phyloP scores from a whole-genome alignment of 1,284 basidiomycete species.

The Grifola frondosa region DNA sequence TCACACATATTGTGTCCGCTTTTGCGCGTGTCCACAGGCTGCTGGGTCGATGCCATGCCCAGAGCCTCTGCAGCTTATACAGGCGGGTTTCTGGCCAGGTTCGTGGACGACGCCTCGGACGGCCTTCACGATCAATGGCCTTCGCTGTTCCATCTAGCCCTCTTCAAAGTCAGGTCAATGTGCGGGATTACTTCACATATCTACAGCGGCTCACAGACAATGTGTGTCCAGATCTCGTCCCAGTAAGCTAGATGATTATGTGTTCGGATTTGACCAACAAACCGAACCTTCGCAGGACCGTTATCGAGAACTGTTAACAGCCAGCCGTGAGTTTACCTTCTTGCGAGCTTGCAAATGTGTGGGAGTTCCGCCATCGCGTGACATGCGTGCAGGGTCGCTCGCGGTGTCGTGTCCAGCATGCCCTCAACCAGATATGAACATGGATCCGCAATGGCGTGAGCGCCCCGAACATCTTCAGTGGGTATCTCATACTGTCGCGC shows the following conservation, averaged over 20 bases:
- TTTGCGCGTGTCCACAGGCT: background rate
- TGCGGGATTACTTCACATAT: slow-evolving; percentile 8
- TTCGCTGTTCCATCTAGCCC: slow-evolving; percentile 6
- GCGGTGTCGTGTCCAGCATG: slow-evolving; percentile 11
- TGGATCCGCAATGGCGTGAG: slow-evolving; percentile 11
- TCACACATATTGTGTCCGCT: background rate
- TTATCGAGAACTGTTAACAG: slow-evolving; percentile 15
- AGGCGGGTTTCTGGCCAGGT: slow-evolving; percentile 13
- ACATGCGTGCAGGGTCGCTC: background rate
- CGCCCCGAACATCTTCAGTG: too few species aligned
- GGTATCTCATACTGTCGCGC: too few species aligned
- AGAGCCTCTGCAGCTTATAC: slow-evolving; percentile 18
- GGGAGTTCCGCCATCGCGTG: background rate
- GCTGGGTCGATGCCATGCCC: too few species aligned
- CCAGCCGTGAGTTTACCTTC: slow-evolving; percentile 8
- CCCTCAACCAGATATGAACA: slow-evolving; percentile 18
- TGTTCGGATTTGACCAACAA: background rate
- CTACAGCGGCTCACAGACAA: slow-evolving; percentile 6
- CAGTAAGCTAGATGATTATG: background rate
- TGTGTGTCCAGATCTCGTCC: slow-evolving; percentile 1
- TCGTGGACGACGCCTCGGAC: slow-evolving; percentile 14
- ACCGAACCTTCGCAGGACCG: slow-evolving; percentile 14
- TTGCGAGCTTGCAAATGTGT: slow-evolving; percentile 5
- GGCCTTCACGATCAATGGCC: slow-evolving; percentile 9
- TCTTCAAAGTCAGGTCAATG: slow-evolving; percentile 7